Percentiles rank a stretch among this genome's conserved stretches.
phyloP scores from a whole-genome alignment of 805 yeast genomes.

The Saccharomycopsis malanga region DNA sequence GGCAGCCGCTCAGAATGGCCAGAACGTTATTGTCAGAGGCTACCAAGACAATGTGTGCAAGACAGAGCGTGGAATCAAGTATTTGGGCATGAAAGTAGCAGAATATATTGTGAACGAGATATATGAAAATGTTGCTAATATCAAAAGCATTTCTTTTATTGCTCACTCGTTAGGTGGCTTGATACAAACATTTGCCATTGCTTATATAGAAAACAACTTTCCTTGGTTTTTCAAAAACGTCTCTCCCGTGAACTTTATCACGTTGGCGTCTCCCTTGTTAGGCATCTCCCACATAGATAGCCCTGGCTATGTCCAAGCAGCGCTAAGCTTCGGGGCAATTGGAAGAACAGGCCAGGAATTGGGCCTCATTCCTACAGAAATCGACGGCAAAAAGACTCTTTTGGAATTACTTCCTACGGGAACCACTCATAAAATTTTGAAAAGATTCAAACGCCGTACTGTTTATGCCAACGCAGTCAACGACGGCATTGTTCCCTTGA shows the following conservation, averaged over 20 bases:
- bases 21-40: conserved; percentile 59
- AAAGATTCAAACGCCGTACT: conserved; percentile 55
- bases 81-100: conserved; percentile 63
- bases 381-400: conserved; percentile 40
- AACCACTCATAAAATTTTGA: conserved; percentile 53
- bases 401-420: conserved; percentile 59
- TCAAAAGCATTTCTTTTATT: conserved; percentile 57
- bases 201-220: conserved; percentile 58
- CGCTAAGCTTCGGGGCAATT: conserved; percentile 64
- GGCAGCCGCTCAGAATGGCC: conserved; percentile 30
- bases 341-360: conserved; percentile 80
- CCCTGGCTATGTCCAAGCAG: conserved; percentile 64
- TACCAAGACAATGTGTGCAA: conserved; percentile 65
- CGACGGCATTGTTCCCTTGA: conserved; percentile 77
- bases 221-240: conserved; percentile 60
- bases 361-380: conserved; percentile 44
- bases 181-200: conserved; percentile 70
- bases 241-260: conserved; percentile 59
- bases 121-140: conserved; percentile 36
- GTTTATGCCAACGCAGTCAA: conserved; percentile 68
- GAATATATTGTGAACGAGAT: conserved; percentile 52
- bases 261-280: conserved; percentile 67
- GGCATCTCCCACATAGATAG: conserved; percentile 71
- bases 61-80: conserved; percentile 73
- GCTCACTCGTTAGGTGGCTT: conserved; percentile 80